Percentiles rank a stretch among this genome's conserved stretches.
These are phyloP conservation scores for Botrytis pseudocinerea DNA, from an alignment of 2,329 filamentous ascomycete species.

Conservation along the genomic window DNA sequence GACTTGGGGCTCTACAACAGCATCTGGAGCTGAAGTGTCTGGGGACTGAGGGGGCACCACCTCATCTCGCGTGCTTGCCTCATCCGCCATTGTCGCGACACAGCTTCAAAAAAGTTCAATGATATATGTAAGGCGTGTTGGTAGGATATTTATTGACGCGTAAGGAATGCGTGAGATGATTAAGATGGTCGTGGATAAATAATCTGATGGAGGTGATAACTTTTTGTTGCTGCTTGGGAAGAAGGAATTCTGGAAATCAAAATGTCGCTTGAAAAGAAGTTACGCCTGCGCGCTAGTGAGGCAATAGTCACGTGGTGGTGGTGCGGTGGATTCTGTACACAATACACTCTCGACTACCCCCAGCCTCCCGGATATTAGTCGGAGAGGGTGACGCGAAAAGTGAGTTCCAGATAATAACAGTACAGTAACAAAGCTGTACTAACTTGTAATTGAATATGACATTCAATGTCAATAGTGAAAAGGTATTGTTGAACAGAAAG, in stretches of 20 bases:
- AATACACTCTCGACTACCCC: slow-evolving; percentile 20
- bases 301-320: slow-evolving; percentile 21
- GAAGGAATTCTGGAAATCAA: slow-evolving; percentile 29
- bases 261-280: slow-evolving; percentile 27
- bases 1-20: slow-evolving; percentile 26
- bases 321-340: slow-evolving; percentile 23
- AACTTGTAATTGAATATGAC: background rate
- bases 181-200: slow-evolving; percentile 24
- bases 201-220: slow-evolving; percentile 30
- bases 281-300: slow-evolving; percentile 23
- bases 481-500: slow-evolving; percentile 6
- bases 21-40: slow-evolving; percentile 26
- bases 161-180: slow-evolving; percentile 26
- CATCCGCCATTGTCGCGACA: slow-evolving; percentile 39
- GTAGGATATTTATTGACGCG: slow-evolving; percentile 29
- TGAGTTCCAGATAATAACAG: slow-evolving; percentile 15
- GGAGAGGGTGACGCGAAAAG: slow-evolving; percentile 15
- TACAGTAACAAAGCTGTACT: slow-evolving; percentile 16
- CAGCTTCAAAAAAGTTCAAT: slow-evolving; percentile 23
- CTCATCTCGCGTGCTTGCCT: slow-evolving; percentile 31
- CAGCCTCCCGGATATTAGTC: slow-evolving; percentile 24
- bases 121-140: slow-evolving; percentile 22
- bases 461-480: slow-evolving; percentile 17
- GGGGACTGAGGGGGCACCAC: slow-evolving; percentile 26
- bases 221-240: slow-evolving; percentile 26